Conservation (phyloP, 495 filamentous ascomycete genomes). For the Hypoxylon cercidicola region DNA sequence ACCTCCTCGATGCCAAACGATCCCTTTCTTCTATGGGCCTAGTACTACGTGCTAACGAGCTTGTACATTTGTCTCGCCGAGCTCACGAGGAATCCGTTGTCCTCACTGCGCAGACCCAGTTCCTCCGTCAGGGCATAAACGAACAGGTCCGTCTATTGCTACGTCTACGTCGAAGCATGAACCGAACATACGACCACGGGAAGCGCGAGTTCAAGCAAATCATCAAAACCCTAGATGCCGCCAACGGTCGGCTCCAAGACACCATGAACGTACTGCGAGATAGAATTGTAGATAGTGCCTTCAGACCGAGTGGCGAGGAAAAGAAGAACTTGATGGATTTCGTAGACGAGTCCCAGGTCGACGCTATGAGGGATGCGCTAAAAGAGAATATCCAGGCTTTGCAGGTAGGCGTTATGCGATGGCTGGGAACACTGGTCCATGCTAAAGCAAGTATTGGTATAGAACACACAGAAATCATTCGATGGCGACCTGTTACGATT, state of each 20-base stretch:
- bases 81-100: slow-evolving; percentile 84
- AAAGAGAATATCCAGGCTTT: slow-evolving; percentile 71
- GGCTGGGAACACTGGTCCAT: slow-evolving; percentile 11
- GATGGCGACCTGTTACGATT: slow-evolving; percentile 71
- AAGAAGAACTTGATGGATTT: slow-evolving; percentile 85
- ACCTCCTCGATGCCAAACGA: slow-evolving; percentile 89
- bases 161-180: slow-evolving; percentile 70
- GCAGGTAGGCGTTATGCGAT: slow-evolving; percentile 48
- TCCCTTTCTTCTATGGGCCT: slow-evolving; percentile 87
- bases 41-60: slow-evolving; percentile 87
- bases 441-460: slow-evolving; percentile 22
- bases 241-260: slow-evolving; percentile 73
- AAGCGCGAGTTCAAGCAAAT: slow-evolving; percentile 64
- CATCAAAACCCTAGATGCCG: slow-evolving; percentile 76
- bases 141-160: slow-evolving; percentile 77
- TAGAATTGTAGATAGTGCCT: slow-evolving; percentile 77
- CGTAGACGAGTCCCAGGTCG: slow-evolving; percentile 83
- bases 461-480: slow-evolving; percentile 69
- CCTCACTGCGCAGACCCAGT: slow-evolving; percentile 78
- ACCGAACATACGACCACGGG: slow-evolving; percentile 59
- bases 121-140: slow-evolving; percentile 75
- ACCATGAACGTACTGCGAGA: slow-evolving; percentile 76
- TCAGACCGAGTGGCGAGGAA: slow-evolving; percentile 74
- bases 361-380: slow-evolving; percentile 70
- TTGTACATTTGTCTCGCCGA: slow-evolving; percentile 78